Percentiles rank a stretch among this genome's conserved stretches.
Conservation (phyloP, 2,329 filamentous ascomycete genomes). For the Aspergillus carbonarius region DNA sequence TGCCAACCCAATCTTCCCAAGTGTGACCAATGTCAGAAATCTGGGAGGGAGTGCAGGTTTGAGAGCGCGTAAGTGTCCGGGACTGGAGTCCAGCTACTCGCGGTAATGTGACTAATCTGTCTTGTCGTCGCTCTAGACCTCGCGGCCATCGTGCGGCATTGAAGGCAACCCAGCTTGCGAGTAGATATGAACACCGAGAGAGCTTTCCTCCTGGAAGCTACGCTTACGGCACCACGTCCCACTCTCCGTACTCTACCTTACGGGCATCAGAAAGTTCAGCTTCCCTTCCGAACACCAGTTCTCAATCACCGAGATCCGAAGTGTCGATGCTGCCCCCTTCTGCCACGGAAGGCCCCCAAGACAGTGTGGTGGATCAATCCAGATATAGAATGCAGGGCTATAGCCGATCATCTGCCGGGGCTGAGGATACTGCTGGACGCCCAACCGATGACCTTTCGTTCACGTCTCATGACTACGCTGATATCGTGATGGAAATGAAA, state of each 20-base stretch:
- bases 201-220: conserved; percentile 16
- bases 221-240: conserved; percentile 22
- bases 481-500: conserved; percentile 33
- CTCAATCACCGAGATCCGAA: conserved; percentile 34
- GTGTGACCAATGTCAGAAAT: conserved; percentile 90
- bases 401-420: conserved; percentile 14
- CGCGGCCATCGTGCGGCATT: conserved; percentile 34
- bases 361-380: conserved; percentile 26
- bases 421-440: conserved; percentile 17
- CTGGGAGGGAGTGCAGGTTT: conserved; percentile 79
- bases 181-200: conserved; percentile 25
- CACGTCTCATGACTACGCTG: conserved; percentile 27
- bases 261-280: conserved; percentile 33
- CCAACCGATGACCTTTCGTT: conserved; percentile 12
- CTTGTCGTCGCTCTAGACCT: conserved; percentile 22
- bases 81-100: not conserved
- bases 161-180: conserved; percentile 23
- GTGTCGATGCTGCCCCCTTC: conserved; percentile 29
- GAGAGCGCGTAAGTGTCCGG: conserved; percentile 71
- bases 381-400: conserved; percentile 22
- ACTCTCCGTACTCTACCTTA: conserved; percentile 29
- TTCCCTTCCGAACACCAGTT: conserved; percentile 31
- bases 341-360: conserved; percentile 24
- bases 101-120: not conserved
- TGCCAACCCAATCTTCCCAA: conserved; percentile 86